These are phyloP conservation scores for Porphyrellus cyaneotinctus DNA, from an alignment of 768 basidiomycete genomes.

Conservation along the genomic window DNA sequence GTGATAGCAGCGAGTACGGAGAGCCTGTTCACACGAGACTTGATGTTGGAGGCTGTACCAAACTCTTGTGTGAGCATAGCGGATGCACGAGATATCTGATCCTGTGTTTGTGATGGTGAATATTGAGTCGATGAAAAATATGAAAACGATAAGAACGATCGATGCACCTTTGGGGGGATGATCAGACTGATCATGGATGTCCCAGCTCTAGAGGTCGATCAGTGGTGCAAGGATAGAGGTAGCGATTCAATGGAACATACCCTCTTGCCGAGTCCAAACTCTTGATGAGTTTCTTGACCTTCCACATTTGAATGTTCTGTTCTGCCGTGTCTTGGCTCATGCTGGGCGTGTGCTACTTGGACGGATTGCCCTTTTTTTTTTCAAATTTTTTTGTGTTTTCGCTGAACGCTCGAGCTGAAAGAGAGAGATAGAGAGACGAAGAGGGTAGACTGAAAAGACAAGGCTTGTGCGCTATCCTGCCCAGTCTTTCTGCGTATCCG, in stretches of 20 bases:
- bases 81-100: constrained; percentile 91
- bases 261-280: constrained; percentile 82
- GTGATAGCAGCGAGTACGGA: constrained; percentile 98
- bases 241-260: constrained; percentile 16
- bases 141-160: constrained; percentile 10
- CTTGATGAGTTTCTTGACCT: constrained; percentile 98
- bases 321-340: constrained; percentile 86
- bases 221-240: constrained; percentile 2
- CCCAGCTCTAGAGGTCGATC: constrained; percentile 61
- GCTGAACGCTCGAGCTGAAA: constrained; percentile 18
- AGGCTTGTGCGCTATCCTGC: neutral
- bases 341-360: constrained; percentile 35
- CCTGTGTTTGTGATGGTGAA: constrained; percentile 38
- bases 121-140: neutral
- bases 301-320: constrained; percentile 97
- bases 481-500: constrained; percentile 2
- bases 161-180: constrained; percentile 82
- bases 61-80: constrained; percentile 98
- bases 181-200: constrained; percentile 99
- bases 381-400: constrained; percentile 7
- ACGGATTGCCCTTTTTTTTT: constrained; percentile 9
- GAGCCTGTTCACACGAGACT: constrained; percentile 95
- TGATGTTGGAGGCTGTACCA: constrained; percentile 99
- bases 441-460: neutral
- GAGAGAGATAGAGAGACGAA: constrained; percentile 20